phyloP scores from a whole-genome alignment of 2,329 filamentous ascomycete species.

The Zymoseptoria brevis region DNA sequence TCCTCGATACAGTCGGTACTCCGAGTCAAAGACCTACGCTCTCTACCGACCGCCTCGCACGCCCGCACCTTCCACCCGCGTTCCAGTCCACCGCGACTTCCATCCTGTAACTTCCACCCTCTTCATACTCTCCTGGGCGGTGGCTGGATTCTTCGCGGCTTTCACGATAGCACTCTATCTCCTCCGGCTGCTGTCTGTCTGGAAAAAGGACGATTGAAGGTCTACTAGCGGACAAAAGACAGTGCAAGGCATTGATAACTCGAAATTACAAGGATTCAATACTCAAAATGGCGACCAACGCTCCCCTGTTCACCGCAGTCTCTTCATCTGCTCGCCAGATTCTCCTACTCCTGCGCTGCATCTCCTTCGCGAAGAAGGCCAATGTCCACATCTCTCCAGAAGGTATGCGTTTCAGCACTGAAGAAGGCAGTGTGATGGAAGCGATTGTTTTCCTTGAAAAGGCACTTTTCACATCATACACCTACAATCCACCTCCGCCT shows the following conservation, averaged over 20 bases:
- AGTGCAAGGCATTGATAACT: neutral
- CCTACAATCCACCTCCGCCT: constrained; percentile 49
- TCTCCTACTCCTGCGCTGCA: constrained; percentile 56
- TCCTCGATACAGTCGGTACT: constrained; percentile 3
- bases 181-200: constrained; percentile 1
- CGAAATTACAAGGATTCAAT: neutral
- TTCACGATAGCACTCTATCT: constrained; percentile 11
- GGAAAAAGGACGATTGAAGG: neutral
- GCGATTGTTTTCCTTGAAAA: constrained; percentile 80
- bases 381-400: constrained; percentile 74
- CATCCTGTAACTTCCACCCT: constrained; percentile 21
- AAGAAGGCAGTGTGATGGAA: constrained; percentile 87
- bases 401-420: constrained; percentile 78
- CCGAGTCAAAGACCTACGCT: constrained; percentile 4
- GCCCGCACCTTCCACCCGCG: constrained; percentile 1
- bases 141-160: constrained; percentile 17
- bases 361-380: constrained; percentile 52
- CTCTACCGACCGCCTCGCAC: constrained; percentile 5
- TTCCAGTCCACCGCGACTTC: constrained; percentile 7
- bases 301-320: constrained; percentile 63
- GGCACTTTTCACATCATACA: constrained; percentile 78
- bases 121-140: constrained; percentile 17
- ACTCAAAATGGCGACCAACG: constrained; percentile 31
- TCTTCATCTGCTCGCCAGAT: constrained; percentile 71
- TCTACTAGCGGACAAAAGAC: neutral